Evolutionary conservation across 208 protist genomes (phyloP), one percentile per base, ranked within the genome.

Genomic region (Histomonas meleagridis): DNA sequence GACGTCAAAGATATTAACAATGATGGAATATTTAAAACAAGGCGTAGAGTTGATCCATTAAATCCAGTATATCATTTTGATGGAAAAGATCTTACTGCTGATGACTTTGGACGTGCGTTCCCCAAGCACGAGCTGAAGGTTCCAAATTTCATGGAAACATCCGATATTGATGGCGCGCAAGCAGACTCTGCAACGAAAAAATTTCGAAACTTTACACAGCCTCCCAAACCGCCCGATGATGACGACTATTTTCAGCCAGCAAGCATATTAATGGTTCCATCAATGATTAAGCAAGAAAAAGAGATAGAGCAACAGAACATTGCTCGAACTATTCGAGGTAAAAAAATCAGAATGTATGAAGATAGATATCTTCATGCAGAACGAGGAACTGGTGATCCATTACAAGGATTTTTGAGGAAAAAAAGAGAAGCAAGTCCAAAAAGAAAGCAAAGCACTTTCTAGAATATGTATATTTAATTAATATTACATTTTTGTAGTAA

Each of bases 1-100:
- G 35, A 81, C 21, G 70, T 81, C n/a, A 51, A 18, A 51, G 70
- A 81, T 51, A 81, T 81, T 51, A 81, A 81, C n/a, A 43, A 81
- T 46, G 70, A 81, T 81, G 70, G 70, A 26, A 18, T 81, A 16
- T 81, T 81, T 43, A 18, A 81, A 16, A 81, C 70, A n/a, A 5
- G 70, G 10, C 1, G 70, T 4, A 18, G 51, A 32, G 21, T 43
- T 32, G 51, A 81, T 51, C 70, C 70, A 81, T 43, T 81, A 28
- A 46, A 46, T 43, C 70, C 70, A 32, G 70, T 51, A 28, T 81
- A 81, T 43, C 35, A 81, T 16, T 81, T 32, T 43, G 70, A 81
- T 51, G 76, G 76, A 55, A 40, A 86, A 55, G 55, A 12, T 38
- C 16, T 65, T 65, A 26, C 16, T 32, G 60, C 60, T n/a, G n/a